Evolutionary conservation across 2,329 filamentous ascomycete species (phyloP).

Genomic region (Verticillium nubilum): DNA sequence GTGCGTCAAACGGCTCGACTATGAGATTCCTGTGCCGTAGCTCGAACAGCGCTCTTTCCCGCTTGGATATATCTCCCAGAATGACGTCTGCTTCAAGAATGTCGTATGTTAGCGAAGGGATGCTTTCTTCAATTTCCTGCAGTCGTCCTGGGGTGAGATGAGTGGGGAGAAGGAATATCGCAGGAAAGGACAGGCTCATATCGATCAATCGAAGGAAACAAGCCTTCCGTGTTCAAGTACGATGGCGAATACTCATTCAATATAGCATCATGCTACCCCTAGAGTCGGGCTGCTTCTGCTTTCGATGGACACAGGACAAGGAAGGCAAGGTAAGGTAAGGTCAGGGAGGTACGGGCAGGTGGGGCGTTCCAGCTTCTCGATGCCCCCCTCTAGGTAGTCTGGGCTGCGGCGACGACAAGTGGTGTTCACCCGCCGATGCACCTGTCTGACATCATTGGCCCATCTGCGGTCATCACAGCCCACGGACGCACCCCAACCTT

Average conservation of each 20-base stretch:
- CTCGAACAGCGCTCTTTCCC: conserved; percentile 70
- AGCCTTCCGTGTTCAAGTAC: not conserved
- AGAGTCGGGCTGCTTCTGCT: not conserved
- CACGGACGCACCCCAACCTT: not conserved
- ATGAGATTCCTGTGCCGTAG: conserved; percentile 61
- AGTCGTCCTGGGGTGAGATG: conserved; percentile 62
- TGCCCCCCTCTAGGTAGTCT: too few species aligned
- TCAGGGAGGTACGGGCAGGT: too few species aligned
- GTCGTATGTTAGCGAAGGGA: conserved; percentile 65
- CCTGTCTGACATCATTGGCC: not conserved
- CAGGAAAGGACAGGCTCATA: conserved; percentile 37
- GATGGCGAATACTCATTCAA: not conserved
- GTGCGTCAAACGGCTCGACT: conserved; percentile 41
- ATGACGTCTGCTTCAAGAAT: conserved; percentile 67
- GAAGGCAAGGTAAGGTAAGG: not conserved
- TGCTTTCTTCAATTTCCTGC: conserved; percentile 56
- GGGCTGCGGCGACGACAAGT: not conserved
- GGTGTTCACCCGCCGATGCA: not conserved
- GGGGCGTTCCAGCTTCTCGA: too few species aligned
- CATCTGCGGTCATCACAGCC: not conserved
- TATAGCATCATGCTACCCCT: not conserved
- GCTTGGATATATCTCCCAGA: conserved; percentile 66
- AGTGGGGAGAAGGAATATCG: conserved; percentile 68
- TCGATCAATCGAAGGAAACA: not conserved
- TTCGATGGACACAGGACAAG: not conserved